A percentile compares a stretch with the other conserved stretches of the same genome.
Evolutionary conservation across 805 yeast genomes (phyloP).

Genomic region (Yamadazyma paraphyllophila): DNA sequence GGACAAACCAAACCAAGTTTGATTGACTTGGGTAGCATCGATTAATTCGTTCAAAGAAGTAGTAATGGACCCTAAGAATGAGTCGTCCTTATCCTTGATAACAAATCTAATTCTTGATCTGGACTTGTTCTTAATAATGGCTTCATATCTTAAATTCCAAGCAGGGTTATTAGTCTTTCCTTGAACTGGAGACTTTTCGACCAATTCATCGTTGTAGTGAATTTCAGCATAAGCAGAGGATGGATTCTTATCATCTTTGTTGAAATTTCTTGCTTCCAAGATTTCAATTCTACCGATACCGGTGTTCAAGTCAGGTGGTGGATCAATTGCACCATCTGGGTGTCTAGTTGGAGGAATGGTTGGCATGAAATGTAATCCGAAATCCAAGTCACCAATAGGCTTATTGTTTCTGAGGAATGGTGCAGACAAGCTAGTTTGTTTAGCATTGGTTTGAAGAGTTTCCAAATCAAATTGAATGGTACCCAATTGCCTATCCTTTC

Average conservation of each 20-base stretch:
- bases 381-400: slow-evolving; percentile 71
- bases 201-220: slow-evolving; percentile 57
- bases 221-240: slow-evolving; percentile 70
- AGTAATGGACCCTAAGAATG: slow-evolving; percentile 57
- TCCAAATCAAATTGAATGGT: slow-evolving; percentile 71
- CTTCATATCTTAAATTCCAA: slow-evolving; percentile 63
- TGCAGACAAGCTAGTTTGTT: slow-evolving; percentile 48
- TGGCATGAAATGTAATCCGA: slow-evolving; percentile 74
- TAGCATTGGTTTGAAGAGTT: slow-evolving; percentile 52
- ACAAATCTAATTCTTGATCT: slow-evolving; percentile 66
- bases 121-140: slow-evolving; percentile 69
- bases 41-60: slow-evolving; percentile 62
- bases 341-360: slow-evolving; percentile 59
- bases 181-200: slow-evolving; percentile 54
- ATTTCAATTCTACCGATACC: slow-evolving; percentile 80
- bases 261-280: slow-evolving; percentile 58
- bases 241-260: slow-evolving; percentile 43
- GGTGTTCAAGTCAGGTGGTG: slow-evolving; percentile 88
- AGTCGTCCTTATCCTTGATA: slow-evolving; percentile 55
- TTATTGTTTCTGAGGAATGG: slow-evolving; percentile 78
- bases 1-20: slow-evolving; percentile 71
- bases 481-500: slow-evolving; percentile 82
- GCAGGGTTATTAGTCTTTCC: slow-evolving; percentile 65
- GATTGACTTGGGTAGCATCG: slow-evolving; percentile 75
- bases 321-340: slow-evolving; percentile 79